Evolutionary conservation across 768 basidiomycete genomes (phyloP).

Genomic region (Amanita exitialis): DNA sequence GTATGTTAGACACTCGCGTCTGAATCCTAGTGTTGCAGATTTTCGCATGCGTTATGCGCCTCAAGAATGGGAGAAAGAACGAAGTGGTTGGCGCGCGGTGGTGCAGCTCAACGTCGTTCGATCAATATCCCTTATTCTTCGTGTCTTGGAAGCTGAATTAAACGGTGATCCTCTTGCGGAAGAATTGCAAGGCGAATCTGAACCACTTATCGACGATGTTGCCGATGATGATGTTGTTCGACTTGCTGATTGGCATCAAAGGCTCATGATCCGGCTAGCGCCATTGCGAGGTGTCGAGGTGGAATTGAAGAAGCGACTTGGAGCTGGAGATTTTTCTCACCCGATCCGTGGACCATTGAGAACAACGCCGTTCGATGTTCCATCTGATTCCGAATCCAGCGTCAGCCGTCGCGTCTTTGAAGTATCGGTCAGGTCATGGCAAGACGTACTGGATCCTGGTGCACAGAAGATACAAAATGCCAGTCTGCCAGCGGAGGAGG

Average conservation of each 20-base stretch:
- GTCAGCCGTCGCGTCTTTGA: conserved; percentile 25
- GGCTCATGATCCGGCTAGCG: conserved; percentile 49
- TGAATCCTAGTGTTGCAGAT: conserved; percentile 27
- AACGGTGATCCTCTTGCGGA: conserved; percentile 19
- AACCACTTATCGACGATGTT: conserved; percentile 19
- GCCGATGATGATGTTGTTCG: conserved; percentile 23
- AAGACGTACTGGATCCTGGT: conserved; percentile 28
- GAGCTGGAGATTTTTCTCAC: conserved; percentile 31
- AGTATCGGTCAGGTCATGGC: conserved; percentile 46
- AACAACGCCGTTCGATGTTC: conserved; percentile 38
- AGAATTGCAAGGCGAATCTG: neutral
- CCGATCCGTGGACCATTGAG: conserved; percentile 21
- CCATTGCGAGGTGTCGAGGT: conserved; percentile 53
- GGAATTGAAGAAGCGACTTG: conserved; percentile 53
- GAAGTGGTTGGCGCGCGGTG: conserved; percentile 65
- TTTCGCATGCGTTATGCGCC: conserved; percentile 63
- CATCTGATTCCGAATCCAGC: conserved; percentile 12
- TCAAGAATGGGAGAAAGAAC: conserved; percentile 56
- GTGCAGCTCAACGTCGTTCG: conserved; percentile 75
- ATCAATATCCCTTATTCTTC: conserved; percentile 56
- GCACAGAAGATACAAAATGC: neutral
- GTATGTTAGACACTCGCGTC: conserved; percentile 1
- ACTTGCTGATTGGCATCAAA: conserved; percentile 43
- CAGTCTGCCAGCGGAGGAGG: conserved; percentile 12
- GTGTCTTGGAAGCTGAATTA: conserved; percentile 47